Conservation (phyloP, 148 eudicot genomes). For the Bassia scoparia region DNA sequence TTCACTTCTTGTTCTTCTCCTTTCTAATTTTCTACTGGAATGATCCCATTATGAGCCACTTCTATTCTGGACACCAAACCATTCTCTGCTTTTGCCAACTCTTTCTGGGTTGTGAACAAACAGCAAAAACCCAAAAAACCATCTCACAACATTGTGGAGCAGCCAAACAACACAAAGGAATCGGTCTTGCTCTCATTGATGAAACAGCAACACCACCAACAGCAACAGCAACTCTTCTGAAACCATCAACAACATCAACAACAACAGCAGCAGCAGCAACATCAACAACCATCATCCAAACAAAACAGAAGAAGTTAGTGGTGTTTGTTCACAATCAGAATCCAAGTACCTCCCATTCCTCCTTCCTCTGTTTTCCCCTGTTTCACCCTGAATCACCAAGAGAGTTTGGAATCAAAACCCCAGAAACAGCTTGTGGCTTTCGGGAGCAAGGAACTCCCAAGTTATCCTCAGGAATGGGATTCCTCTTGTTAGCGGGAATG, state of each 20-base stretch:
- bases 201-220: conserved; percentile 19
- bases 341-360: conserved; percentile 51
- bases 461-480: conserved; percentile 16
- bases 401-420: conserved; percentile 72
- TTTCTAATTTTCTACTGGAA: conserved; percentile 14
- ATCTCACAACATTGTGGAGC: conserved; percentile 37
- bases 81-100: conserved; percentile 34
- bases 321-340: conserved; percentile 70
- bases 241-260: conserved; percentile 8
- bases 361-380: conserved; percentile 32
- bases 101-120: conserved; percentile 32
- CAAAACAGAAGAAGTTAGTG: conserved; percentile 43
- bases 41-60: conserved; percentile 47
- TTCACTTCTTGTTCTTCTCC: conserved; percentile 27
- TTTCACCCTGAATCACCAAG: conserved; percentile 50
- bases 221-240: not conserved
- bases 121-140: conserved; percentile 24
- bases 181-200: conserved; percentile 66
- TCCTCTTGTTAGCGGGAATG: not conserved
- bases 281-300: conserved; percentile 17
- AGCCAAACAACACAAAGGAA: conserved; percentile 34
- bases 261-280: not conserved
- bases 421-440: conserved; percentile 24
- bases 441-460: conserved; percentile 21
- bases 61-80: conserved; percentile 56